phyloP scores from a whole-genome alignment of 139 green algal species.

The Micractinium sp. region DNA sequence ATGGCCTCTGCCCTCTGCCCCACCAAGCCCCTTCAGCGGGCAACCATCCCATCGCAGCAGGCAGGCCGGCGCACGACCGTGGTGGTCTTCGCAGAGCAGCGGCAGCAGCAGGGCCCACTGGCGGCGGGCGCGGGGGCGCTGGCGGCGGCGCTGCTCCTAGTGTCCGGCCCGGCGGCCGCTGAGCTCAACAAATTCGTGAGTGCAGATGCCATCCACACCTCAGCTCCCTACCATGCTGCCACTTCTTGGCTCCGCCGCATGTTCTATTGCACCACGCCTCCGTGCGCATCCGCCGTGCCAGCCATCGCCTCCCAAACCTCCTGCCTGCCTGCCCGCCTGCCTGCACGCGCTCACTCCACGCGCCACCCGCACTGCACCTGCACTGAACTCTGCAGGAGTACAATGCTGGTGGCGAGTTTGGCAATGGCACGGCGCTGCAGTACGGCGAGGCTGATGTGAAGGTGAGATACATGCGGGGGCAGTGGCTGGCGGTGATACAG shows the following conservation, averaged over 20 bases:
- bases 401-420: conserved; percentile 76
- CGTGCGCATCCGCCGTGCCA: too few species aligned
- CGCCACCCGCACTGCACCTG: too few species aligned
- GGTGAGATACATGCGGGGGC: not conserved
- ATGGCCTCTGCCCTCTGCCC: too few species aligned
- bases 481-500: not conserved
- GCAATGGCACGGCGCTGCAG: conserved; percentile 72
- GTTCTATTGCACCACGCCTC: too few species aligned
- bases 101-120: not conserved
- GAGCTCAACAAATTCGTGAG: conserved; percentile 23
- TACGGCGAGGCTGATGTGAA: conserved; percentile 79
- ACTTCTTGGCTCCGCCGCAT: too few species aligned
- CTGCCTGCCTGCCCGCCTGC: too few species aligned
- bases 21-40: too few species aligned
- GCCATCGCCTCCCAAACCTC: too few species aligned
- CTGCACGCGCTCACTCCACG: too few species aligned
- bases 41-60: too few species aligned
- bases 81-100: not conserved
- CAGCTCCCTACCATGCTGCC: too few species aligned
- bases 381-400: not conserved
- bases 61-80: not conserved
- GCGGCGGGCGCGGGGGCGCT: not conserved
- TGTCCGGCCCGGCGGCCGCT: not conserved
- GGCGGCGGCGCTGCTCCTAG: conserved; percentile 23
- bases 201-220: not conserved